Evolutionary conservation across 805 yeast species (phyloP), one percentile per base, ranked within the genome.

Genomic region (Candida boleticola): DNA sequence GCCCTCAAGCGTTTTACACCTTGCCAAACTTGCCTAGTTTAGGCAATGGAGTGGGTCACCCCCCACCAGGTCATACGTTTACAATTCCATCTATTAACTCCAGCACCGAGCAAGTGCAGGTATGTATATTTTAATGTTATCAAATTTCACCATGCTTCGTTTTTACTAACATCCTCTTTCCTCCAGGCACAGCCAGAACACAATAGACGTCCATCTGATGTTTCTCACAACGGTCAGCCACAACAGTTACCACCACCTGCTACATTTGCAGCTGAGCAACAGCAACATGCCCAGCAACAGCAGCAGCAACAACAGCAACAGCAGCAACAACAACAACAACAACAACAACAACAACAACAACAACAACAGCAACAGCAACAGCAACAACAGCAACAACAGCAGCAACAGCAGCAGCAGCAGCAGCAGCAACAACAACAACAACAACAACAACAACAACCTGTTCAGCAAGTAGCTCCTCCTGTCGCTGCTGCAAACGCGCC

Each of bases 11-110:
- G 27, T 69, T 70, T 41, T 76, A 75, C 50, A 73, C 79, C 16
- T 64, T 77, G 37, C 79, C 82, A 2, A 67, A 76, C 29, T 67
- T 77, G 41, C 77, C 82, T 4, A 76, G 77, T 25, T 55, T 73
- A 44, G 75, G 78, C 20, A 66, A 60, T 46, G 64, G 69, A 20
- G 59, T 63, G 35, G 60, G 54, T 13, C 66, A 63, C 42, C 61
- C 57, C 26, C 73, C 62, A 45, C 64, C 68, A 25, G 66, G 73
- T 38, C 77, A 73, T 44, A 68, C 73, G 14, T 77, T 75, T 53
- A 66, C 64, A 42, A 76, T 75, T 37, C 78, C 78, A 13, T 66
- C 76, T 26, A 70, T 76, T 49, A 72, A 68, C 51, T 57, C 68
- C 22, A 57, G 55, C 39, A 58, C 51, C 27, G 71, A 64, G 43